These are phyloP conservation scores for Cladosporium sp. DNA, from an alignment of 2,329 filamentous ascomycete genomes.

Conservation along the genomic window DNA sequence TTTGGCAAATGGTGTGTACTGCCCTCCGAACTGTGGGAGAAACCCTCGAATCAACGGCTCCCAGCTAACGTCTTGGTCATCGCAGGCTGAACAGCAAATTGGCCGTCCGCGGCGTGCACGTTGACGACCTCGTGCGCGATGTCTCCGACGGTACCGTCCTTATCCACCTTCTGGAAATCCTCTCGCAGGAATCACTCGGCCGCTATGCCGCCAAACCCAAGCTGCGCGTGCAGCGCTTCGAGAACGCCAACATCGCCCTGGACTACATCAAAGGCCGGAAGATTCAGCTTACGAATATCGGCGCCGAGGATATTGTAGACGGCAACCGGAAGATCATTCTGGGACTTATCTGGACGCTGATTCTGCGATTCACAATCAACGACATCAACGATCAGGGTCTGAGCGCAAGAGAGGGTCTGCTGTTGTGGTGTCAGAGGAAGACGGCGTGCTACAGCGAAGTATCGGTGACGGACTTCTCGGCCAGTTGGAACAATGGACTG, in stretches of 20 bases:
- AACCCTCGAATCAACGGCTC: neutral
- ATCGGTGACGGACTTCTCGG: conserved; percentile 90
- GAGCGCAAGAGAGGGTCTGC: conserved; percentile 92
- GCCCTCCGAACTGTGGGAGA: neutral
- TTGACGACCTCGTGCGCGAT: conserved; percentile 85
- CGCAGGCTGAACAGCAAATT: conserved; percentile 90
- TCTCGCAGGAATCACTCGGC: conserved; percentile 90
- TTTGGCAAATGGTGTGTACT: conserved; percentile 88
- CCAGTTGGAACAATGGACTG: conserved; percentile 95
- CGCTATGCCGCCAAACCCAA: conserved; percentile 97
- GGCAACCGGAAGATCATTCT: conserved; percentile 97
- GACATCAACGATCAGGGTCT: conserved; percentile 98
- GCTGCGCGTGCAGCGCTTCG: conserved; percentile 92
- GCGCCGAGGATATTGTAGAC: conserved; percentile 96
- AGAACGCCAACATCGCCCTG: conserved; percentile 95
- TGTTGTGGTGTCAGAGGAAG: conserved; percentile 97
- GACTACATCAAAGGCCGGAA: conserved; percentile 87
- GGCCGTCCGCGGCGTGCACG: conserved; percentile 72
- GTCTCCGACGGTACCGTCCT: conserved; percentile 93
- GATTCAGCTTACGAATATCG: conserved; percentile 98
- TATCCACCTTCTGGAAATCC: conserved; percentile 94
- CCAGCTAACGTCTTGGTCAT: conserved; percentile 1
- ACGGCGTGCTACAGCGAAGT: conserved; percentile 98
- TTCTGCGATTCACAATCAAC: conserved; percentile 96
- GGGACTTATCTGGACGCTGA: conserved; percentile 96